A percentile compares a stretch with the other conserved stretches of the same genome.
These are phyloP conservation scores for Tolypocladium guangdongense DNA, from an alignment of 2,329 filamentous ascomycete species.

Conservation along the genomic window DNA sequence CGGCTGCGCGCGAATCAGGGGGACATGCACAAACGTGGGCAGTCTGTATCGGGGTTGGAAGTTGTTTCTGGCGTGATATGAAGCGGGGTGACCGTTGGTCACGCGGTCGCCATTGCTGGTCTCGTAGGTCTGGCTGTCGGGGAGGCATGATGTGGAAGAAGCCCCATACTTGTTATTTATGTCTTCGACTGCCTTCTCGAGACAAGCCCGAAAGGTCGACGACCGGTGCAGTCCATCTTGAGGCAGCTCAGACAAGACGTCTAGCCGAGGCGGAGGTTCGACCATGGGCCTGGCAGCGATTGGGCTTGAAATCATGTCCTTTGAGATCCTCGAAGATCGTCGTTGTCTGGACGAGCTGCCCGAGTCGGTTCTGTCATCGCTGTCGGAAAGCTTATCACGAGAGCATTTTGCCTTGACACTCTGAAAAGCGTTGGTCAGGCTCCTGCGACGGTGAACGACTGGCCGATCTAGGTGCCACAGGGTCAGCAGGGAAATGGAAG, in stretches of 20 bases:
- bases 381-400: constrained; percentile 10
- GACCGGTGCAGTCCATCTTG: constrained; percentile 12
- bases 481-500: neutral
- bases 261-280: constrained; percentile 14
- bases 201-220: constrained; percentile 15
- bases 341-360: neutral
- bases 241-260: constrained; percentile 15
- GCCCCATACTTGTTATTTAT: constrained; percentile 17
- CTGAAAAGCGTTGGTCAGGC: constrained; percentile 18
- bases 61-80: constrained; percentile 2
- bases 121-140: neutral
- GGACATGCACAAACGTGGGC: constrained; percentile 6
- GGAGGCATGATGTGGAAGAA: constrained; percentile 2
- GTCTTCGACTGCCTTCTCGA: constrained; percentile 19
- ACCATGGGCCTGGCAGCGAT: neutral
- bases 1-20: constrained; percentile 2
- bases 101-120: neutral
- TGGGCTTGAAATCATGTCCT: neutral
- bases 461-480: neutral
- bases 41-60: constrained; percentile 8
- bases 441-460: constrained; percentile 12
- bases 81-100: neutral
- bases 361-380: constrained; percentile 1
- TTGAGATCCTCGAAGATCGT: neutral
- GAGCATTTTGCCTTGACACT: constrained; percentile 16